Evolutionary conservation across 1,284 basidiomycete genomes (phyloP).

Genomic region (Apiotrichum siamense): DNA sequence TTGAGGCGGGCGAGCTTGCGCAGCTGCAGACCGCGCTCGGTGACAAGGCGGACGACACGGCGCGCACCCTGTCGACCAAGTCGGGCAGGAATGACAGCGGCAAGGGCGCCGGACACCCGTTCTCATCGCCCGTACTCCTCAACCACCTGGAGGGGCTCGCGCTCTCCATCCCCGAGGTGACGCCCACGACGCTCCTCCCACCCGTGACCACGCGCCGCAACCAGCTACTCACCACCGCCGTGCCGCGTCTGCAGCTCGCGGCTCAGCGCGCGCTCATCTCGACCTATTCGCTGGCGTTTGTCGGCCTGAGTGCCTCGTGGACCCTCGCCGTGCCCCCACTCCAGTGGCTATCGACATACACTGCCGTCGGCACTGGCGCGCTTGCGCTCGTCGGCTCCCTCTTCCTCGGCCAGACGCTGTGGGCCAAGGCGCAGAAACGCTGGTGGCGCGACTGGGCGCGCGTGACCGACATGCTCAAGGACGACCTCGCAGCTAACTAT

Average conservation of each 20-base stretch:
- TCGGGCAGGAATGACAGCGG: neutral
- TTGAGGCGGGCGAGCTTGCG: constrained; percentile 64
- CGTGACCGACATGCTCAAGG: constrained; percentile 61
- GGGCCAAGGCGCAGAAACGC: constrained; percentile 62
- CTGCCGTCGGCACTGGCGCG: constrained; percentile 59
- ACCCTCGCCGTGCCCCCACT: constrained; percentile 31
- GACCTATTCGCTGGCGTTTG: constrained; percentile 34
- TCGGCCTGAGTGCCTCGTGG: constrained; percentile 49
- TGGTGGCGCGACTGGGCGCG: constrained; percentile 71
- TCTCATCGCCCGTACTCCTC: constrained; percentile 61
- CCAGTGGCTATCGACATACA: constrained; percentile 35
- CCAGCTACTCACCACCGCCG: constrained; percentile 57
- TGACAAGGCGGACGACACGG: constrained; percentile 46
- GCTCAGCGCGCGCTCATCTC: constrained; percentile 61
- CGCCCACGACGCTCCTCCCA: constrained; percentile 52
- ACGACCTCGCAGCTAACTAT: constrained; percentile 62
- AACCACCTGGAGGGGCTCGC: constrained; percentile 57
- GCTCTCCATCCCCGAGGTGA: constrained; percentile 53
- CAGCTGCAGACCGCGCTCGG: constrained; percentile 54
- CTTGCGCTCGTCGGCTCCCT: constrained; percentile 55
- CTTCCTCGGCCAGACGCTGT: constrained; percentile 62
- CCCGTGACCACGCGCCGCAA: constrained; percentile 57
- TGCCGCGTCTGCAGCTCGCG: constrained; percentile 59
- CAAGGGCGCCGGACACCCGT: constrained; percentile 48
- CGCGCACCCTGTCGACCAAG: constrained; percentile 22